Evolutionary conservation across 2,329 filamentous ascomycete genomes (phyloP), one percentile per base, ranked within the genome.

Genomic region (Aspergillus hortae): DNA sequence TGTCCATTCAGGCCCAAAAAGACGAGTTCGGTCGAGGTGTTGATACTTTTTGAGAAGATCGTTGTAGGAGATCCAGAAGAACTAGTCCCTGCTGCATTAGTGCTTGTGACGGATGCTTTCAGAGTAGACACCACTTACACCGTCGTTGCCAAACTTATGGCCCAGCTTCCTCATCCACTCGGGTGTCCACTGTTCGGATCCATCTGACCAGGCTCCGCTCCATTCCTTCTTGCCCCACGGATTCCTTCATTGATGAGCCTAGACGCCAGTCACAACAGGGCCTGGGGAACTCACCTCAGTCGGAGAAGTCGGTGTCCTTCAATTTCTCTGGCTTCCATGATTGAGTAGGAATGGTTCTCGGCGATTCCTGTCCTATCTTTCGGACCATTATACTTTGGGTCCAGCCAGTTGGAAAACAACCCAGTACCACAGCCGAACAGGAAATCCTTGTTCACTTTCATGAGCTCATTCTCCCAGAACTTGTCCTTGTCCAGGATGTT

Each of bases 151-250:
- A 59, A 92, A 92, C 40, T 81, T 83, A 65, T 92, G 88, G 43
- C 80, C 78, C 1, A 94, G 78, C 61, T 86, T 84, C 54, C 84
- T 73, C 71, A 92, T 84, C 82, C 87, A 90, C 59, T 91, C 85
- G 0, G 88, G 78, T 1, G 88, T 92, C 90, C 90, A 95, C 68
- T 92, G 86, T 61, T 89, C 88, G 6, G 87, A 90, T 0, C 90
- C 90, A 63, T 94, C 90, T 35, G 82, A 86, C 89, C 89, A 94
- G 1, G 88, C 78, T 1, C 90, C 90, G 27, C 82, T 87, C 89
- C 89, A 94, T 69, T 91, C 89, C 30, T 82, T 83, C 57, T 84
- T 84, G 1, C 89, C 90, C 89, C 89, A 94, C 0, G 90, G 90
- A 60, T 94, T 94, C 57, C 86, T 83, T 33, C 17, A 4, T 33